Base-by-base conservation (phyloP, 805 yeast genomes). In the Sungouiella thailandica region DNA sequence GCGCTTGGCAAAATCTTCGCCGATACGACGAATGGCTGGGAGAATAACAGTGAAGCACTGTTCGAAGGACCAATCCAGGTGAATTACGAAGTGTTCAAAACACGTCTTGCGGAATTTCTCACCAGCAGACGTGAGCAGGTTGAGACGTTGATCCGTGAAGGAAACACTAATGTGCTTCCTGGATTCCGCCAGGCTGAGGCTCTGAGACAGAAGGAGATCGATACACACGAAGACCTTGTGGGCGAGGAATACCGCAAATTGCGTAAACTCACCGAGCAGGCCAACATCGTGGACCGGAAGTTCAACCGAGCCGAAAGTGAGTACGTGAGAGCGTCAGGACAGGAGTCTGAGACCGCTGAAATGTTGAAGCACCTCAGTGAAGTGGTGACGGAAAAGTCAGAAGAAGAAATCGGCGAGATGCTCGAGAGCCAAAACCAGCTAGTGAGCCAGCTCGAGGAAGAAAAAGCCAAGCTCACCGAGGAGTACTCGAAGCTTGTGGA, bases 171-270 rank as follows among this genome's bases (percentile, higher is more conserved):
- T 5, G 38, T 39, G 7, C 33, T 65, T 3, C 60, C 63, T 0
- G 27, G 32, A 2, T 39, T 48, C 2, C 43, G 65, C 28, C 35
- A 35, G 10, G 23, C 34, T 4, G 70, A 65, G 36, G 47, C 64
- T 1, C 35, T 41, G 23, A 39, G 65, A 14, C 72, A 66, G 36
- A 34, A 49, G 3, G 42, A 49, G 12, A 53, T 52, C 23, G 72
- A 66, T 40, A 35, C 39, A 1, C 58, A 57, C 29, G 70, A 65
- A 32, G 58, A 55, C 2, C 51, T 55, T 20, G 65, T 71, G 17
- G 79, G 74, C 3, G 53, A 51, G 2, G 35, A 49, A 8, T 75
- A 68, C 46, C 67, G 69, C 31, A 50, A 52, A 23, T 47, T 58
- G 14, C 60, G 61, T 23, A 52, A 42, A 8, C 44, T 56, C 12